These are phyloP conservation scores for Trichosporon asahii DNA, from an alignment of 1,284 basidiomycete genomes.

Conservation along the genomic window DNA sequence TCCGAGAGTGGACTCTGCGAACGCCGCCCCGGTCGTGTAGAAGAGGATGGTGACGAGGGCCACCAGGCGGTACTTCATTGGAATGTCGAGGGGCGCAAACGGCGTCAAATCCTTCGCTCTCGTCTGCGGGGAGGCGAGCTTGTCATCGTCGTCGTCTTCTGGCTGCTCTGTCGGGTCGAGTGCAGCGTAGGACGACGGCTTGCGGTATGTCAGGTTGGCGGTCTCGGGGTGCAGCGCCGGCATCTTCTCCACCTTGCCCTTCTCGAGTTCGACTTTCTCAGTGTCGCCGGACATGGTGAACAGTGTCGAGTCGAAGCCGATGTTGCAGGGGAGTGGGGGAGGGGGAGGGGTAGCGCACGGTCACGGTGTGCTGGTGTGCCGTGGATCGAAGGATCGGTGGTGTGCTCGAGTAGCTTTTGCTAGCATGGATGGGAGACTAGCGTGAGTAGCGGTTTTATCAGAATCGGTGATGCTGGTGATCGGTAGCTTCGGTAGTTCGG, in stretches of 20 bases:
- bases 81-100: conserved; percentile 12
- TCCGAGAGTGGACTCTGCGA: conserved; percentile 35
- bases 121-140: neutral
- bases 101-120: neutral
- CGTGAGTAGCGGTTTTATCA: neutral
- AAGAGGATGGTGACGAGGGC: conserved; percentile 40
- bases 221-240: neutral
- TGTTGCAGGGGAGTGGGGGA: neutral
- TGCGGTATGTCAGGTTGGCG: neutral
- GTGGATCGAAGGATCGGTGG: neutral
- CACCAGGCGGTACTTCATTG: conserved; percentile 20
- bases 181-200: neutral
- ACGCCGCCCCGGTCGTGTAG: conserved; percentile 39
- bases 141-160: neutral
- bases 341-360: neutral
- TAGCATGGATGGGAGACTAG: neutral
- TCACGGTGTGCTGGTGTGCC: neutral
- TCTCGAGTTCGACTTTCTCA: neutral
- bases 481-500: too few species aligned
- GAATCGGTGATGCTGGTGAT: neutral
- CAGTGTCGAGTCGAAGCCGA: neutral
- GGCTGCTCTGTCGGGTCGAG: neutral
- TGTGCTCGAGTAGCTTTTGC: neutral
- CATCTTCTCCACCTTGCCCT: neutral
- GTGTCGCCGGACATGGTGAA: neutral